A percentile compares a stretch with the other conserved stretches of the same genome.
phyloP scores from a whole-genome alignment of 495 filamentous ascomycete species.

The Chlorociboria aeruginascens region DNA sequence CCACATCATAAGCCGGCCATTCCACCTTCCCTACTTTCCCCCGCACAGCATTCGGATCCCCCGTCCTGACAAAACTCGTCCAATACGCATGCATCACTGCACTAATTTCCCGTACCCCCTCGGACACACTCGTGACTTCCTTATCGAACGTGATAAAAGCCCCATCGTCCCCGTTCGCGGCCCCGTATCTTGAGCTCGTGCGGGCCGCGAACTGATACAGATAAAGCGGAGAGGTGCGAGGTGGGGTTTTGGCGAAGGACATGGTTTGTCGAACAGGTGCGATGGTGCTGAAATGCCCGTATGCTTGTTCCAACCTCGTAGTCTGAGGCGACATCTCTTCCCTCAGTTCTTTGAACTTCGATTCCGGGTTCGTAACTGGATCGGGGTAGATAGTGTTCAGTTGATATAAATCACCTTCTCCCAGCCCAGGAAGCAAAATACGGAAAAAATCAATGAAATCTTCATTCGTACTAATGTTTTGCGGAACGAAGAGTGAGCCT shows the following conservation, averaged over 20 bases:
- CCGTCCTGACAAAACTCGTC: slow-evolving; percentile 41
- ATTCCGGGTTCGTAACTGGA: slow-evolving; percentile 24
- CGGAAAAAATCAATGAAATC: slow-evolving; percentile 45
- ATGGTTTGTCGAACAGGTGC: slow-evolving; percentile 53
- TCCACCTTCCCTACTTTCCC: slow-evolving; percentile 2
- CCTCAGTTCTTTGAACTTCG: slow-evolving; percentile 28
- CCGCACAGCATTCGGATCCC: slow-evolving; percentile 35
- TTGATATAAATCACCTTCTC: slow-evolving; percentile 30
- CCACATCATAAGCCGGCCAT: slow-evolving; percentile 10
- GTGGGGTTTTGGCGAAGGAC: slow-evolving; percentile 28
- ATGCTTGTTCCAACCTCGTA: slow-evolving; percentile 47
- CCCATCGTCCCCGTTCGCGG: slow-evolving; percentile 50
- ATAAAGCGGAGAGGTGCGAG: slow-evolving; percentile 32
- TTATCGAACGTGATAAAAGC: slow-evolving; percentile 43
- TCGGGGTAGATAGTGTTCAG: slow-evolving; percentile 48
- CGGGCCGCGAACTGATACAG: slow-evolving; percentile 48
- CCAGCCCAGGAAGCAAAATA: slow-evolving; percentile 39
- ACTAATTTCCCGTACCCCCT: slow-evolving; percentile 34
- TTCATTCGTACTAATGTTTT: slow-evolving; percentile 26
- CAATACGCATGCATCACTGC: slow-evolving; percentile 43
- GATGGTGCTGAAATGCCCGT: slow-evolving; percentile 55
- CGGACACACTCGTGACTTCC: slow-evolving; percentile 25
- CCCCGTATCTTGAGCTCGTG: slow-evolving; percentile 31
- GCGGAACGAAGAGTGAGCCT: slow-evolving; percentile 46
- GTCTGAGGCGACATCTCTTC: slow-evolving; percentile 38